Evolutionary conservation across 805 yeast genomes (phyloP).

Genomic region (Metschnikowia anglica): DNA sequence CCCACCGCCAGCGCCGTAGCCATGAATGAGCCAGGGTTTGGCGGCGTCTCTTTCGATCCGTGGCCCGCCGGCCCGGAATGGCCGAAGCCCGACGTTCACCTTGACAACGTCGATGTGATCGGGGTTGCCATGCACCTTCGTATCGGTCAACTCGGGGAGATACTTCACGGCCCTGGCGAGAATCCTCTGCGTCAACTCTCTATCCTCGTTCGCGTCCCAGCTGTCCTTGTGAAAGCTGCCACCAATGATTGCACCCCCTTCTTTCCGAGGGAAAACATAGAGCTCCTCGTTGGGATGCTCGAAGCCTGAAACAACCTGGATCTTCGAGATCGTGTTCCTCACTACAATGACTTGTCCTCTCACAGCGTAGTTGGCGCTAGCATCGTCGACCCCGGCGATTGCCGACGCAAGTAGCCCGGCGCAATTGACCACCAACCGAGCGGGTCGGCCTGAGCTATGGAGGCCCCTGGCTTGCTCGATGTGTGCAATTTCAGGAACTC

Average conservation of each 20-base stretch:
- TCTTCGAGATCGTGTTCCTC: constrained; percentile 38
- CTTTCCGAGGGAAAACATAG: constrained; percentile 67
- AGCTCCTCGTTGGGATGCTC: constrained; percentile 44
- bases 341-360: constrained; percentile 60
- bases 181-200: constrained; percentile 47
- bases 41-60: constrained; percentile 33
- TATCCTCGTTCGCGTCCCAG: constrained; percentile 29
- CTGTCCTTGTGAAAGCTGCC: constrained; percentile 39
- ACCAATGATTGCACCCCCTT: constrained; percentile 62
- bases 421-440: constrained; percentile 57
- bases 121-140: constrained; percentile 26
- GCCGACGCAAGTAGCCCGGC: constrained; percentile 51
- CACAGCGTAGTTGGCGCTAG: constrained; percentile 45
- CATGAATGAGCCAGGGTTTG: constrained; percentile 49
- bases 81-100: constrained; percentile 40
- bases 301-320: constrained; percentile 35
- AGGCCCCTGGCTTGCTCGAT: constrained; percentile 47
- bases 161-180: constrained; percentile 43
- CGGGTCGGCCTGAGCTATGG: constrained; percentile 18
- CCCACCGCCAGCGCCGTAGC: constrained; percentile 54
- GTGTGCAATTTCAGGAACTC: constrained; percentile 38
- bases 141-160: constrained; percentile 40
- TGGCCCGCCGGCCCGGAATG: constrained; percentile 36
- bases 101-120: constrained; percentile 29
- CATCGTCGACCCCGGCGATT: constrained; percentile 48